A percentile compares a stretch with the other conserved stretches of the same genome.
phyloP scores from a whole-genome alignment of 108 stramenopile species.

The Discostella stelligeroides region DNA sequence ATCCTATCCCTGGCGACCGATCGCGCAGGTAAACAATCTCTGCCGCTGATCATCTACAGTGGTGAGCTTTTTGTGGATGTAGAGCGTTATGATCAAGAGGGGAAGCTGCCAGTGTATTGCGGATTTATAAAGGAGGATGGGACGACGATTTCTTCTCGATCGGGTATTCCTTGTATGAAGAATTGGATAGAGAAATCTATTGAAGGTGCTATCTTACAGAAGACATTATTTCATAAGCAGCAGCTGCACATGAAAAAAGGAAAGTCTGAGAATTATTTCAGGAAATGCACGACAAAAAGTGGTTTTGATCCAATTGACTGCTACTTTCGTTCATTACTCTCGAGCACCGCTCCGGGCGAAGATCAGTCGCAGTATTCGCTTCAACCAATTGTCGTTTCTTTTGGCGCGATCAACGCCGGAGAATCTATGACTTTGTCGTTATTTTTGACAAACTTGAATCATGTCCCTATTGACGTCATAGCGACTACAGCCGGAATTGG shows the following conservation, averaged over 20 bases:
- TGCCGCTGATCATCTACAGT: slow-evolving; percentile 42
- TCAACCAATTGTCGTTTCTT: slow-evolving; percentile 59
- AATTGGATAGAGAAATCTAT: slow-evolving; percentile 25
- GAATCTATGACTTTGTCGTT: slow-evolving; percentile 51
- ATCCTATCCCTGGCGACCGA: slow-evolving; percentile 38
- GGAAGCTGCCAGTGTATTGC: slow-evolving; percentile 9
- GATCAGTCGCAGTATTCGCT: not conserved
- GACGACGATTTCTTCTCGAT: slow-evolving; percentile 1
- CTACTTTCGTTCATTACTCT: slow-evolving; percentile 30
- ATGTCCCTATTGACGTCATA: slow-evolving; percentile 59
- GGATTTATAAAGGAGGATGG: slow-evolving; percentile 8
- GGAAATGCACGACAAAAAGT: not conserved
- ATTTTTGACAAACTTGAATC: slow-evolving; percentile 74
- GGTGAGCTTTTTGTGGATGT: slow-evolving; percentile 39
- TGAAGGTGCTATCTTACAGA: slow-evolving; percentile 21
- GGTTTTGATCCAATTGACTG: slow-evolving; percentile 1
- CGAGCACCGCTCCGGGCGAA: not conserved
- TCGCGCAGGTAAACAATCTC: slow-evolving; percentile 38
- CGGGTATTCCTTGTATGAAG: slow-evolving; percentile 24
- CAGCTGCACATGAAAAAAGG: not conserved
- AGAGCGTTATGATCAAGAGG: slow-evolving; percentile 18
- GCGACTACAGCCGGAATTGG: slow-evolving; percentile 66
- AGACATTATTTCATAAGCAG: slow-evolving; percentile 15
- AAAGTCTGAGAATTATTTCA: not conserved
- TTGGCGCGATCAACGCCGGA: slow-evolving; percentile 62